Evolutionary conservation across 2,329 filamentous ascomycete species (phyloP).

Genomic region (Ascochyta rabiei): DNA sequence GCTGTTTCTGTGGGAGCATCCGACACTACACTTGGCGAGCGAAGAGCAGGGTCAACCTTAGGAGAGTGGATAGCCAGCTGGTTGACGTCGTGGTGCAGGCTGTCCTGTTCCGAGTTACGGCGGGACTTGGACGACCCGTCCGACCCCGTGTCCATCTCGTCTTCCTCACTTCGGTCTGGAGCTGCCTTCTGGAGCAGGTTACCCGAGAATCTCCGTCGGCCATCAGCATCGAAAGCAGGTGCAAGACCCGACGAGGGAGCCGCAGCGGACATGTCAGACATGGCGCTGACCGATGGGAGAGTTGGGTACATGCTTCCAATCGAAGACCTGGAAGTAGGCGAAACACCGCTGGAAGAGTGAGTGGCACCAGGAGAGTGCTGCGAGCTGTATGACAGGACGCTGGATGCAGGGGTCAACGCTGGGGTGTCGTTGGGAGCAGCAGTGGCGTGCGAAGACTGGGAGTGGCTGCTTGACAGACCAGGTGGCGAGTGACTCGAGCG

Average conservation of each 20-base stretch:
- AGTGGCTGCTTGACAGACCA: constrained; percentile 42
- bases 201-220: constrained; percentile 66
- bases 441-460: constrained; percentile 60
- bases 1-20: constrained; percentile 43
- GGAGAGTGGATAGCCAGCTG: constrained; percentile 49
- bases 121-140: constrained; percentile 42
- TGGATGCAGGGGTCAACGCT: constrained; percentile 77
- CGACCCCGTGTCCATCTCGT: constrained; percentile 52
- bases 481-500: constrained; percentile 65
- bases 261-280: constrained; percentile 66
- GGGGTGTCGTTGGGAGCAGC: constrained; percentile 66
- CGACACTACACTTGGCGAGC: constrained; percentile 48
- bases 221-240: constrained; percentile 64
- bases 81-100: constrained; percentile 47
- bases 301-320: constrained; percentile 74
- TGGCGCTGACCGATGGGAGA: constrained; percentile 72
- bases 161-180: constrained; percentile 39
- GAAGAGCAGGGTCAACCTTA: constrained; percentile 48
- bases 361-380: constrained; percentile 79
- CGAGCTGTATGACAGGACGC: constrained; percentile 76
- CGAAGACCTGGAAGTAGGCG: constrained; percentile 64
- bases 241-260: constrained; percentile 73
- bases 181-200: constrained; percentile 61
- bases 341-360: constrained; percentile 65
- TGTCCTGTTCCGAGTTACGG: constrained; percentile 44